Evolutionary conservation across 2,329 filamentous ascomycete genomes (phyloP).

Genomic region (Penicillium sp.): DNA sequence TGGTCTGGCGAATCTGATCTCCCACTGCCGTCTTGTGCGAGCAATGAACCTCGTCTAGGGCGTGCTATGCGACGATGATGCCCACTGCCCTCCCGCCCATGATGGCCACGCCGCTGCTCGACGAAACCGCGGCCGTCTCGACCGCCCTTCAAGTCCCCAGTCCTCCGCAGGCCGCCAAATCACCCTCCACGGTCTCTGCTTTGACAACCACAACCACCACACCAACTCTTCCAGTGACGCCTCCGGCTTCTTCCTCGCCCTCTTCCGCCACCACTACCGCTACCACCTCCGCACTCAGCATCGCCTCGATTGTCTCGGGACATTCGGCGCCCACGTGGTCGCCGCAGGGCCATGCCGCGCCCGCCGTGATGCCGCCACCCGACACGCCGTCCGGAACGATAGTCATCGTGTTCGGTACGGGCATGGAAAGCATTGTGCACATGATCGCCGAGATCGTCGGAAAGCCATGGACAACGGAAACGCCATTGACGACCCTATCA

Average conservation of each 20-base stretch:
- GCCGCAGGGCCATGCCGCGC: slow-evolving; percentile 2
- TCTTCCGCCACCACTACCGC: slow-evolving; percentile 10
- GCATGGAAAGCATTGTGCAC: slow-evolving; percentile 67
- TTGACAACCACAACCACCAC: slow-evolving; percentile 3
- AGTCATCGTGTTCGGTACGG: slow-evolving; percentile 63
- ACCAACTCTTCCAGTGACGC: slow-evolving; percentile 5
- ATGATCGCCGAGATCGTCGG: slow-evolving; percentile 74
- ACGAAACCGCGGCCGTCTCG: slow-evolving; percentile 19
- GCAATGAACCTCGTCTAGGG: slow-evolving; percentile 23
- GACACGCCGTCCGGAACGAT: slow-evolving; percentile 32
- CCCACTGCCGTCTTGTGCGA: slow-evolving; percentile 2
- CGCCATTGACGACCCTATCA: slow-evolving; percentile 51
- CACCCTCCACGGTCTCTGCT: slow-evolving; percentile 6
- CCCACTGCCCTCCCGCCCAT: slow-evolving; percentile 29
- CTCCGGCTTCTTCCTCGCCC: background rate
- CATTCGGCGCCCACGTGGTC: background rate
- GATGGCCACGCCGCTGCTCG: slow-evolving; percentile 26
- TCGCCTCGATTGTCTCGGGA: slow-evolving; percentile 6
- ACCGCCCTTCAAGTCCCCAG: slow-evolving; percentile 16
- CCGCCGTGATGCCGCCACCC: background rate
- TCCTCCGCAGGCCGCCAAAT: slow-evolving; percentile 4
- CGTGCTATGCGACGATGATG: slow-evolving; percentile 32
- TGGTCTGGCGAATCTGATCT: background rate
- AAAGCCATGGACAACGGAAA: slow-evolving; percentile 59
- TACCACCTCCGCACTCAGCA: slow-evolving; percentile 10